Base-by-base conservation (phyloP, 305 asterid genomes). In the Rubia peregrina region DNA sequence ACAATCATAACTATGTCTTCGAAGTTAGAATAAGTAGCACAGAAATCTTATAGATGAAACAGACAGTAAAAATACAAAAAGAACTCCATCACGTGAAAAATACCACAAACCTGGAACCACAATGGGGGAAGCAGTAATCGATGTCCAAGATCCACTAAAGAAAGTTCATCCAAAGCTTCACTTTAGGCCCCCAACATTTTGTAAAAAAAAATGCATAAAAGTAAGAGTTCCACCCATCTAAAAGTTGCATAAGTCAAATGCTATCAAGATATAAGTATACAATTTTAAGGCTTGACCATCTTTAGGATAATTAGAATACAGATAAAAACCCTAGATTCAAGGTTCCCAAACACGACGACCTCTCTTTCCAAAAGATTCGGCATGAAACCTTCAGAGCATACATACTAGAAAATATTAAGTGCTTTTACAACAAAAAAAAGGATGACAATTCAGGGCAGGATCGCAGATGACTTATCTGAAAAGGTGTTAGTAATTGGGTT, bases 161-260 rank as follows among this genome's bases (percentile, higher is more conserved):
- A 57, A 17, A 65, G 30, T 40, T 57, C 73, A 43, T 59, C 67
- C 77, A 21, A n/a, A 73, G 41, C 67, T 59, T 44, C 66, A 48
- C 36, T 67, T 73, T 73, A 65, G 48, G 71, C 76, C 76, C 71
- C 59, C 36, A 24, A 24, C 26, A 49, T 71, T 21, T 72, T 19
- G n/a, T 30, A 24, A 55, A 42, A 73, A 30, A 42, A 67, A 67
- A 73, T 57, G 67, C 26, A 70, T 13, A 57, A 30, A 48, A 12
- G 48, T 36, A 44, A 65, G 68, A 24, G 59, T 57, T 72, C 67
- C 67, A 66, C 6, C 75, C 40, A 40, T 36, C 24, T 16, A 64
- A 49, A 16, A 38, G 40, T 49, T 13, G 19, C n/a, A 40, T 36
- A 53, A 19, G 61, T 11, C 43, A 59, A 74, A 4, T 48, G 57